These are phyloP conservation scores for Podospora conica DNA, from an alignment of 495 filamentous ascomycete genomes.

Conservation along the genomic window DNA sequence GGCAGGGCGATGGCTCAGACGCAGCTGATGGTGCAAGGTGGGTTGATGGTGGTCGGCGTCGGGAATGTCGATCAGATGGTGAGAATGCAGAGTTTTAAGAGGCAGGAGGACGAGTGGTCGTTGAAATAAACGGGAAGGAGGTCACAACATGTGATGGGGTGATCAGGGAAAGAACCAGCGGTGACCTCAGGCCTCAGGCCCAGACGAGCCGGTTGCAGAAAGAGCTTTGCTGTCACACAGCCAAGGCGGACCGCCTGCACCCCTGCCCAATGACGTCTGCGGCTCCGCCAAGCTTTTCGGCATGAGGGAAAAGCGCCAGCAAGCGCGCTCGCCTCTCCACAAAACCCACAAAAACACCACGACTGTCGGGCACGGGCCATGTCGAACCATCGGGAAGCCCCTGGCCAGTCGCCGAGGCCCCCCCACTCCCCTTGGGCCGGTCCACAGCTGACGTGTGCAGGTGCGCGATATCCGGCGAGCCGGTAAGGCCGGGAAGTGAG, in stretches of 20 bases:
- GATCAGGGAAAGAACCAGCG: constrained; percentile 2
- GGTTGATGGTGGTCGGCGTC: too few relatives aligned
- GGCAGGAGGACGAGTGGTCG: neutral
- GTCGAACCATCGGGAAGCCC: constrained; percentile 15
- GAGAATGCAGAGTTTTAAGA: neutral
- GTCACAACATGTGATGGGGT: constrained; percentile 17
- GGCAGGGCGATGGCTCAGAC: neutral
- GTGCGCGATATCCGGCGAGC: neutral
- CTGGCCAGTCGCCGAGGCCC: neutral
- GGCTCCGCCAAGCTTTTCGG: constrained; percentile 13
- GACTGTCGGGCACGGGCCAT: constrained; percentile 11
- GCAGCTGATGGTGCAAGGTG: neutral
- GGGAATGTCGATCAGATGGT: neutral
- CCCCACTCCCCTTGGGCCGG: neutral
- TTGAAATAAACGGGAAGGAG: constrained; percentile 6
- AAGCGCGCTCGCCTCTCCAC: neutral
- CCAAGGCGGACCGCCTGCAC: constrained; percentile 7
- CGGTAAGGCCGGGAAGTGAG: neutral
- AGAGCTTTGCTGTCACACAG: neutral
- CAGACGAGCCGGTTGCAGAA: constrained; percentile 13
- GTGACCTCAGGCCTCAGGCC: constrained; percentile 8
- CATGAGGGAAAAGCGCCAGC: neutral
- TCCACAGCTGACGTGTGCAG: neutral
- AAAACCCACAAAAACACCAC: neutral
- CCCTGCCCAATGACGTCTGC: constrained; percentile 26